Evolutionary conservation across 768 basidiomycete genomes (phyloP), one percentile per base, ranked within the genome.

Genomic region (Termitomyces eurrhizus): DNA sequence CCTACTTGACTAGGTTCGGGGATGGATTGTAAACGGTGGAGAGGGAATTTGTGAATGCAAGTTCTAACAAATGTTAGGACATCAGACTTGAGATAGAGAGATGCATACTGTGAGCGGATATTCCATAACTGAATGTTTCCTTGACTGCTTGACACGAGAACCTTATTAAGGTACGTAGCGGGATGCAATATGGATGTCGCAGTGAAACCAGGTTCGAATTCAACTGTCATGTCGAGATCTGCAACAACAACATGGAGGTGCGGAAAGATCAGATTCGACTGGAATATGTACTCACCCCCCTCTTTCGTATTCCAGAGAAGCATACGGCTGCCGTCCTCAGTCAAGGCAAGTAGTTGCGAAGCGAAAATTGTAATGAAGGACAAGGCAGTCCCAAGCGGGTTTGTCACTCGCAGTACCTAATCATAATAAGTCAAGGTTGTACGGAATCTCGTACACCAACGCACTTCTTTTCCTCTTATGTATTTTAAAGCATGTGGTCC

Each of bases 91-190:
- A 21, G 21, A 36, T 14, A 26, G 26, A 29, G 46, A 56, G 56
- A 61, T 5, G 66, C 87, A 64, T 59, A 93, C 93, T 83, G 83
- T 12, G 94, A 88, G 8, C 87, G 82, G 63, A 93, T 86, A 72
- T 98, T 99, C 94, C 94, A 98, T n/a, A 99, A 74, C 62, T 97
- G 92, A 67, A 98, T 74, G 46, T 75, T 77, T 4, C 97, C 97
- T 71, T 95, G 82, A 58, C 77, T 82, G 66, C 93, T 92, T 3
- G 88, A 85, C 12, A 98, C 83, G 1, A 98, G 78, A 0, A 98
- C 80, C 76, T 99, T 99, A 78, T 99, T 98, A 54, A 99, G 73
- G 73, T 98, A 98, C 13, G 97, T 98, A 1, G 94, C 89, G 2
- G 97, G 97, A 70, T 99, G 97, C 6, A 97, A 79, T 46, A 97